These are phyloP conservation scores for Thielaviopsis musarum DNA, from an alignment of 2,329 filamentous ascomycete genomes.

Conservation along the genomic window DNA sequence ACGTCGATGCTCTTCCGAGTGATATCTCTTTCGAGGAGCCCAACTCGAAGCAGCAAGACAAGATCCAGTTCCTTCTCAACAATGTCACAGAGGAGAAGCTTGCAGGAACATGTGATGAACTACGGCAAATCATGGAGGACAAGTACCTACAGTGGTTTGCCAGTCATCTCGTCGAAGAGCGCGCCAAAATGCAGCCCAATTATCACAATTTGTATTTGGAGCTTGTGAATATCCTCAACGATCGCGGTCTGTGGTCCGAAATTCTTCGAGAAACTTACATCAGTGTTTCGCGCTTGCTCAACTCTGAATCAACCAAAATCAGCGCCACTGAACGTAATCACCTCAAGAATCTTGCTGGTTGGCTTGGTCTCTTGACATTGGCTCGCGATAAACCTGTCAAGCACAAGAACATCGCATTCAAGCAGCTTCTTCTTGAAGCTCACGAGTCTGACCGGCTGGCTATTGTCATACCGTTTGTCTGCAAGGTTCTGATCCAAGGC, in stretches of 20 bases:
- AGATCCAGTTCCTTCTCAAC: constrained; percentile 89
- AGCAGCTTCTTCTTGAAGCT: constrained; percentile 82
- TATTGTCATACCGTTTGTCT: constrained; percentile 91
- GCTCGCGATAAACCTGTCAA: constrained; percentile 91
- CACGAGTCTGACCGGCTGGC: constrained; percentile 83
- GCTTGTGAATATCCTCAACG: constrained; percentile 66
- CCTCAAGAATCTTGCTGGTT: constrained; percentile 82
- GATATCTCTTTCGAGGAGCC: constrained; percentile 63
- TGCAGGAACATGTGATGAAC: constrained; percentile 64
- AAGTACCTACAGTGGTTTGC: constrained; percentile 94
- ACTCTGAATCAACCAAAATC: constrained; percentile 73
- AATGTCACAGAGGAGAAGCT: constrained; percentile 88
- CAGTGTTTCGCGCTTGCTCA: constrained; percentile 72
- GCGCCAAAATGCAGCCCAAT: constrained; percentile 93
- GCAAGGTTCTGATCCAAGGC: constrained; percentile 82
- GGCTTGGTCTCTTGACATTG: constrained; percentile 85
- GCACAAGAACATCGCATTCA: constrained; percentile 93
- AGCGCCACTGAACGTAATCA: constrained; percentile 73
- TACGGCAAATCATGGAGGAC: constrained; percentile 61
- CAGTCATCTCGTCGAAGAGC: constrained; percentile 82
- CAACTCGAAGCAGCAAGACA: constrained; percentile 70
- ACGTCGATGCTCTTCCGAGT: constrained; percentile 51
- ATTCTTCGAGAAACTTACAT: constrained; percentile 87
- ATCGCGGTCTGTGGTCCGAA: constrained; percentile 66
- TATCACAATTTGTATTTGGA: constrained; percentile 89